phyloP scores from a whole-genome alignment of 2,329 filamentous ascomycete species.

The Huntiella savannae region DNA sequence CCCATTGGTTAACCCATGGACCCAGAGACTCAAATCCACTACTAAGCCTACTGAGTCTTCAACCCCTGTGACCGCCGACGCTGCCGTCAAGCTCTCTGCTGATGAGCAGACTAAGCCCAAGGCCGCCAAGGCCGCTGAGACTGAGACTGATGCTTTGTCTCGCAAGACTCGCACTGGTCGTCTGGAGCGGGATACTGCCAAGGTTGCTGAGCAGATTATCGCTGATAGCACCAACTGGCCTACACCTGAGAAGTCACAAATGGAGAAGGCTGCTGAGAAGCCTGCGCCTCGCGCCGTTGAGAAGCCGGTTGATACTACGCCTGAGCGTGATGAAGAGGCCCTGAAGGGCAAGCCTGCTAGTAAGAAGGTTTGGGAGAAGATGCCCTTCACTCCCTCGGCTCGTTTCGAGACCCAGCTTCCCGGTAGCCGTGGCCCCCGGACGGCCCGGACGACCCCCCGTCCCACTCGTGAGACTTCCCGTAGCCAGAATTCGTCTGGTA shows the following conservation, averaged over 20 bases:
- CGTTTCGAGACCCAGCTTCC: conserved; percentile 72
- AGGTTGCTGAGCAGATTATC: conserved; percentile 9
- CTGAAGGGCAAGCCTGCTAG: conserved; percentile 28
- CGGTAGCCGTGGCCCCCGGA: conserved; percentile 28
- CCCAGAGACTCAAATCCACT: conserved; percentile 58
- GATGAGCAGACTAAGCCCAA: conserved; percentile 12
- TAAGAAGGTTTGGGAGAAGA: conserved; percentile 75
- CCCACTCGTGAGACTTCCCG: conserved; percentile 16
- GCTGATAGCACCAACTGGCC: conserved; percentile 67
- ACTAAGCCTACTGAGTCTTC: conserved; percentile 29
- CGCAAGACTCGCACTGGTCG: conserved; percentile 24
- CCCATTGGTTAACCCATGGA: conserved; percentile 77
- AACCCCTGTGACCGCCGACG: conserved; percentile 9
- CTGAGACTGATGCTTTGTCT: conserved; percentile 20
- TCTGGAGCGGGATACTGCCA: conserved; percentile 11
- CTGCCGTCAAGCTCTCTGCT: too few species aligned
- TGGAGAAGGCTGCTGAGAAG: conserved; percentile 45
- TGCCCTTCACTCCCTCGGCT: conserved; percentile 68
- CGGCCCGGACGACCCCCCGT: conserved; percentile 26
- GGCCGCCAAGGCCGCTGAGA: conserved; percentile 14
- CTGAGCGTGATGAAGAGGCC: conserved; percentile 39
- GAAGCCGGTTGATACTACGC: conserved; percentile 35
- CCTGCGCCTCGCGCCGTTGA: conserved; percentile 36
- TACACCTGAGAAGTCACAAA: conserved; percentile 56
- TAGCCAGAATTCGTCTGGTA: conserved; percentile 14